Evolutionary conservation across 768 basidiomycete genomes (phyloP), one percentile per base, ranked within the genome.

Genomic region (Pisolithus albus): DNA sequence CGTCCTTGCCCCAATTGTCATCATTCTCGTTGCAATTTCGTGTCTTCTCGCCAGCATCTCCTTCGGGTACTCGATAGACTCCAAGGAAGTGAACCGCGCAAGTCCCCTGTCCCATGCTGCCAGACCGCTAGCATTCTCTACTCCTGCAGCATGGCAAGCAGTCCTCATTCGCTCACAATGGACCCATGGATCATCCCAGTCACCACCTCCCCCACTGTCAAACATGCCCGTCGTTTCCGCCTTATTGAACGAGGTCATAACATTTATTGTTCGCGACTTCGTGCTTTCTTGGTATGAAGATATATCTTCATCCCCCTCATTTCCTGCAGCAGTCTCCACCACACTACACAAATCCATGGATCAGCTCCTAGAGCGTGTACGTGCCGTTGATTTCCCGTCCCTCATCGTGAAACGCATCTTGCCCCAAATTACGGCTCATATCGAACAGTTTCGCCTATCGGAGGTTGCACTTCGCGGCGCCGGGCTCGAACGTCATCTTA

Each of bases 131-230:
- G 78, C 81, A 3, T 95, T 96, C 72, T 90, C 91, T 4, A 92
- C 92, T 3, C 90, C 92, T 23, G 91, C 93, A 51, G 93, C 92
- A 30, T 96, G 93, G 93, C 89, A 93, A 61, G 92, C 86, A 0
- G 87, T 91, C 44, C 74, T 89, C 47, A 92, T 81, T 42, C 82
- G 92, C 30, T 89, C 89, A n/a, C 83, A 87, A 66, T 95, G 92
- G 93, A 88, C 88, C 3, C 81, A 85, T 57, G 80, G 75, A 52
- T 71, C 82, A 4, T 81, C 85, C 0, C 82, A 83, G 60, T 72
- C 80, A n/a, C 73, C 86, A 18, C 76, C 85, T 1, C 79, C 84
- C 7, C 68, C 93, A 18, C 77, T 77, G 58, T 83, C 85, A 26
- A 74, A 80, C 23, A 80, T 80, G 37, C 79, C 81, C 11, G 71